Base-by-base conservation (phyloP, 2,329 filamentous ascomycete species). In the Colletotrichum ledebouriae region DNA sequence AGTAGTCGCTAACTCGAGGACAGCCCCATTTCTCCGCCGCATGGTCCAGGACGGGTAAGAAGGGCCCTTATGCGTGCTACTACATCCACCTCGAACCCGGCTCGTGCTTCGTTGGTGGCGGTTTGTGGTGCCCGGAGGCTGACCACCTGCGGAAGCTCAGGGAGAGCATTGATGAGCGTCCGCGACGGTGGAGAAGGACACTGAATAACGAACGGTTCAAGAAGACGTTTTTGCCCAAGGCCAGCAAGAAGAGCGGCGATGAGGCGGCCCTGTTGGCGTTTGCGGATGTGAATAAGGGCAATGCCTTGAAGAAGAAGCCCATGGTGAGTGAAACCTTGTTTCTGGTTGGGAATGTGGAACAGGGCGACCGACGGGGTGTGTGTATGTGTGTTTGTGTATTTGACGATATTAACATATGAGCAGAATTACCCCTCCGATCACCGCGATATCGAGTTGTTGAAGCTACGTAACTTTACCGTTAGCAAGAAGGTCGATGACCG, bases 61-160 rank as follows among this genome's bases (percentile, higher is more conserved):
- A 97, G 79, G 93, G 93, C 0, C 90, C 92, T 10, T 97, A 96
- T 78, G 94, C 94, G 6, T 91, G 89, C 75, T 97, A 97, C 81
- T 97, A 97, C 80, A 81, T 97, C 20, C 94, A 97, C 77, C 86
- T 93, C 71, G 88, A 95, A 76, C 93, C 94, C 11, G 84, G 83
- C 3, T 82, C 86, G 58, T 91, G 89, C 75, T 92, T 95, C 73
- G 83, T 97, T 47, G 94, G 92, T 66, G 93, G 93, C 53, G 94
- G 94, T 1, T 81, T 97, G 15, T 97, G 93, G 93, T 87, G 90
- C 73, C 93, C 93, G 2, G 92, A 94, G 59, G 86, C 87, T 2
- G 80, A 82, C 4, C 83, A 89, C n/a, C 81, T 96, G 13, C 86
- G 86, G 41, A 85, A 85, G 70, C 81, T 97, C 77, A 88, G 94